phyloP scores from a whole-genome alignment of 73 alveolate species.

The Paramecium primaurelia region DNA sequence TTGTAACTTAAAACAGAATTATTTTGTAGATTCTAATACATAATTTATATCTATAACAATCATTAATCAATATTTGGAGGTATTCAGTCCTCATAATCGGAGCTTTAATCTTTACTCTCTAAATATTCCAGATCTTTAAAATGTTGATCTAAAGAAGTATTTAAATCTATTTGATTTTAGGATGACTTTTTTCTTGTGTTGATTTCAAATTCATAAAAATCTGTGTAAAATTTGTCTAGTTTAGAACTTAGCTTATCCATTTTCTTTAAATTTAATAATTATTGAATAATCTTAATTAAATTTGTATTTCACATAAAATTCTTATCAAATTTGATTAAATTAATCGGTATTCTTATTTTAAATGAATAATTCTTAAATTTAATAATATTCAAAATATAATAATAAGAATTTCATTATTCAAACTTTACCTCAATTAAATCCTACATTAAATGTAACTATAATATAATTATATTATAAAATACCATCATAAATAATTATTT shows the following conservation, averaged over 20 bases:
- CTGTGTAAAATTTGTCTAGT: background rate
- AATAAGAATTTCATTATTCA: background rate
- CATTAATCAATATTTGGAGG: background rate
- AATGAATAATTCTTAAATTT: background rate
- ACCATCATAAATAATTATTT: background rate
- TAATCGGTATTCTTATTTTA: background rate
- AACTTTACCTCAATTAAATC: background rate
- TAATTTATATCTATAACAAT: background rate
- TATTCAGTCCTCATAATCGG: background rate
- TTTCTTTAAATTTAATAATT: background rate
- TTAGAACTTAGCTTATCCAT: background rate
- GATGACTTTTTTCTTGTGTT: background rate
- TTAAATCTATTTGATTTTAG: background rate
- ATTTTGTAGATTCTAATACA: background rate
- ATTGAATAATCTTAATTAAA: background rate
- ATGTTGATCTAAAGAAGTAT: background rate
- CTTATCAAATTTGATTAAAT: background rate
- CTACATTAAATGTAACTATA: background rate
- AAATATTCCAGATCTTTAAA: background rate
- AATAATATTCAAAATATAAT: background rate
- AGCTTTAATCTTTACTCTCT: background rate
- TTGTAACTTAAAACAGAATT: background rate
- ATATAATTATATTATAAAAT: background rate
- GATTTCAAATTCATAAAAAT: background rate
- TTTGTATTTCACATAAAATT: background rate